Base-by-base conservation (phyloP, 768 basidiomycete genomes). In the Amanita exitialis region DNA sequence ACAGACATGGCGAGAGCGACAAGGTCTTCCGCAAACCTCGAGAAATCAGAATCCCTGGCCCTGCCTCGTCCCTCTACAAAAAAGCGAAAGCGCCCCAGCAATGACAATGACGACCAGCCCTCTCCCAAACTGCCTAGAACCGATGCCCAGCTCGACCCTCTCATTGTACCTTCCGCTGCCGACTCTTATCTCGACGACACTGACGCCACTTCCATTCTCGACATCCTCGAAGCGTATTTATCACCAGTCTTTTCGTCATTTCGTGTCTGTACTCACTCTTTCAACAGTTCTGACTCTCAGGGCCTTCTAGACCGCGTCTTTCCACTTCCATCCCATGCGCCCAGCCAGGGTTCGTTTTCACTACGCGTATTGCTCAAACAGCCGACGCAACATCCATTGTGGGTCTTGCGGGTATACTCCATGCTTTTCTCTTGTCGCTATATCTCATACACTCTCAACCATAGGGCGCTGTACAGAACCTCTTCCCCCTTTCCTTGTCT, bases 301-400 rank as follows among this genome's bases (percentile, higher is more conserved):
- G 85, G 82, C 43, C 70, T 91, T 4, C 79, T 91, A 8, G 87
- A 90, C 71, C 83, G 88, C 57, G 83, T 86, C 55, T 84, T 86
- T 61, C 78, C 82, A 34, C 68, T 81, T 20, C 69, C 70, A 18
- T 61, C 69, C 48, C 63, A 69, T 56, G 65, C 68, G 38, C 62
- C 68, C n/a, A 21, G 16, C 28, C 52, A 53, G 27, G 44, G 46
- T n/a, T 68, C 76, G 1, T 65, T 71, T 15, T 69, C 74, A 8
- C 70, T 88, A 38, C 79, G 83, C 20, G 61, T 75, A 1, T 69
- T 87, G 6, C 71, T 87, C 44, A 66, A 68, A 52, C 73, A 80
- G 15, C 65, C 82, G 6, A 63, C 76, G 9, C 64, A 75, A 3
- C 74, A 81, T 59, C 67, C 81, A 5, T 70, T 85, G 25, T 66